Percentiles rank a stretch among this genome's conserved stretches.
Evolutionary conservation across 106 monocot species (phyloP).

Genomic region (Platanthera guangdongensis): DNA sequence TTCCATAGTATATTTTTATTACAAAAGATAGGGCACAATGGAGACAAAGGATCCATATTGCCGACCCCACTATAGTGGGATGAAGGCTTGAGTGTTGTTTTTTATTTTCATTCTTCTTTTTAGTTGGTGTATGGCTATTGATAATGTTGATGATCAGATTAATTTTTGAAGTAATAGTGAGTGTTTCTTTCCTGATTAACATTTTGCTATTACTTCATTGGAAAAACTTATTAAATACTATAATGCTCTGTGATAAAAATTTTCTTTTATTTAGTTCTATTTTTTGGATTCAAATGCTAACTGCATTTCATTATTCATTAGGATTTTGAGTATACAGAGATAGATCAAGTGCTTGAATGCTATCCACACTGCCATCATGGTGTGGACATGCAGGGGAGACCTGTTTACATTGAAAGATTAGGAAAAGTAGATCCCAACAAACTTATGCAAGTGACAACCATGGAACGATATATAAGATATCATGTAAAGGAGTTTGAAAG

Average conservation of each 20-base stretch:
- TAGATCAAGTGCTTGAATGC: conserved; percentile 48
- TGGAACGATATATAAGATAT: conserved; percentile 67
- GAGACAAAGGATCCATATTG: too few species aligned
- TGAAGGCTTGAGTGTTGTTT: neutral
- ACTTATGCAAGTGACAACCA: conserved; percentile 67
- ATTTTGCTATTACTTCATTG: neutral
- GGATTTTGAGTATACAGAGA: conserved; percentile 63
- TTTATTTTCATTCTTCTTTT: neutral
- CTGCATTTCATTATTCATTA: conserved; percentile 14
- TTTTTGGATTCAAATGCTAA: conserved; percentile 3
- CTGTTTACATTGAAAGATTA: conserved; percentile 68
- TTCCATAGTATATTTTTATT: neutral
- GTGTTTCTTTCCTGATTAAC: neutral
- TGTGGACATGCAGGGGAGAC: conserved; percentile 77
- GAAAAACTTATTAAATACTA: neutral
- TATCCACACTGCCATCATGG: conserved; percentile 86
- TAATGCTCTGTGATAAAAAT: neutral
- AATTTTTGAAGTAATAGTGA: neutral
- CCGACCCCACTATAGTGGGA: too few species aligned
- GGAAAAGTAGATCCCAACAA: conserved; percentile 69
- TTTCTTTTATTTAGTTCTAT: neutral
- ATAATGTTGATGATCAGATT: neutral
- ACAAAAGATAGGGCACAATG: too few species aligned
- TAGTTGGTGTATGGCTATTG: neutral
- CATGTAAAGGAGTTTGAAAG: conserved; percentile 78